phyloP scores from a whole-genome alignment of 2,329 filamentous ascomycete species.

The Dryadomyces quercivorus region DNA sequence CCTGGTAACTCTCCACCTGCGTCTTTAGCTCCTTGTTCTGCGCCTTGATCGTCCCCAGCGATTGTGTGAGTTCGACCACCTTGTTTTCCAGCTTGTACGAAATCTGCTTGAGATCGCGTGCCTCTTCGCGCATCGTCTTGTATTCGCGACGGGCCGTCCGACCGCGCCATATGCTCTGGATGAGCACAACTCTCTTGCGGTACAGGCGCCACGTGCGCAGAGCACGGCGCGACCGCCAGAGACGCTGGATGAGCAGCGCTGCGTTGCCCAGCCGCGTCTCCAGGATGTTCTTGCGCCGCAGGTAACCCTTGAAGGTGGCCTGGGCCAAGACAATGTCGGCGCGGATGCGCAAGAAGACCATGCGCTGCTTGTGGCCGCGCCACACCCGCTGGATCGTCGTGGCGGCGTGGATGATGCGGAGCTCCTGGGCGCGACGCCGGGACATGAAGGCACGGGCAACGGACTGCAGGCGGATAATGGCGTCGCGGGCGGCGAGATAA shows the following conservation, averaged over 20 bases:
- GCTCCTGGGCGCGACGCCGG: slow-evolving; percentile 64
- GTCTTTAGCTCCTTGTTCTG: slow-evolving; percentile 84
- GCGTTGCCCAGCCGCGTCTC: slow-evolving; percentile 90
- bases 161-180: slow-evolving; percentile 90
- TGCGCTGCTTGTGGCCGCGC: slow-evolving; percentile 84
- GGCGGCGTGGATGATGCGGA: slow-evolving; percentile 72
- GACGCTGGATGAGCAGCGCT: slow-evolving; percentile 77
- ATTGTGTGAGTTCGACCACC: slow-evolving; percentile 95
- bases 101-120: slow-evolving; percentile 96
- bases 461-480: slow-evolving; percentile 72
- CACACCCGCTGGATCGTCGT: slow-evolving; percentile 93
- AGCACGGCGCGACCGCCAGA: slow-evolving; percentile 72
- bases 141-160: slow-evolving; percentile 70
- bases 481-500: slow-evolving; percentile 75
- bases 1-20: slow-evolving; percentile 92
- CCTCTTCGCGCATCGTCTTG: slow-evolving; percentile 87
- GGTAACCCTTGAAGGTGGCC: slow-evolving; percentile 80
- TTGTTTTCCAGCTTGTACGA: slow-evolving; percentile 99
- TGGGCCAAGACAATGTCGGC: slow-evolving; percentile 80
- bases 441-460: slow-evolving; percentile 66
- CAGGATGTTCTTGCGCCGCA: slow-evolving; percentile 83
- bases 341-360: slow-evolving; percentile 64
- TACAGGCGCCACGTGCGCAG: slow-evolving; percentile 77
- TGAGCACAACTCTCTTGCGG: slow-evolving; percentile 74
- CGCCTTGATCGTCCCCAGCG: slow-evolving; percentile 78